Evolutionary conservation across 345 rosid species (phyloP).

Genomic region (Eucalyptus sp.): DNA sequence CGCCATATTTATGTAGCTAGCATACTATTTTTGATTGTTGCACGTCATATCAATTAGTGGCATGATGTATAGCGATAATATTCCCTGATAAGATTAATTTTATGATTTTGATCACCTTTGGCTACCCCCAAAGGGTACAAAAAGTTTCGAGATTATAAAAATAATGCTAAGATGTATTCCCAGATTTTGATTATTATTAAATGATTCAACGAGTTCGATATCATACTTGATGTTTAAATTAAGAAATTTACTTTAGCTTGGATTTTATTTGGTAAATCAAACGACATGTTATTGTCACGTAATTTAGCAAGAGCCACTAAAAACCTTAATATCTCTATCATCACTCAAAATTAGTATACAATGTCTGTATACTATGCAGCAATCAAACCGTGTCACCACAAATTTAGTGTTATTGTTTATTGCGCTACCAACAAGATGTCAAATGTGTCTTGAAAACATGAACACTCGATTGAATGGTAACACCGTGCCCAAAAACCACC

Average conservation of each 20-base stretch:
- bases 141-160: not conserved
- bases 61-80: not conserved
- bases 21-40: not conserved
- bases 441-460: not conserved
- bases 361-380: not conserved
- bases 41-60: not conserved
- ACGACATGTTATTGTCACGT: not conserved
- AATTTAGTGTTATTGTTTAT: not conserved
- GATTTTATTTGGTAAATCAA: not conserved
- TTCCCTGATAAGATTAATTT: not conserved
- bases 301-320: not conserved
- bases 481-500: not conserved
- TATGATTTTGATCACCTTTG: not conserved
- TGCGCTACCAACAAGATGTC: not conserved
- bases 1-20: not conserved
- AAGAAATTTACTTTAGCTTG: not conserved
- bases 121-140: not conserved
- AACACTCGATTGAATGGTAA: not conserved
- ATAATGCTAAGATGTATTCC: not conserved
- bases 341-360: not conserved
- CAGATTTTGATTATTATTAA: not conserved
- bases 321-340: not conserved
- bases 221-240: not conserved
- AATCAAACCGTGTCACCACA: not conserved
- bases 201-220: not conserved